Evolutionary conservation across 169 alveolate species (phyloP), one percentile per base, ranked within the genome.

Genomic region (Neospora caninum): DNA sequence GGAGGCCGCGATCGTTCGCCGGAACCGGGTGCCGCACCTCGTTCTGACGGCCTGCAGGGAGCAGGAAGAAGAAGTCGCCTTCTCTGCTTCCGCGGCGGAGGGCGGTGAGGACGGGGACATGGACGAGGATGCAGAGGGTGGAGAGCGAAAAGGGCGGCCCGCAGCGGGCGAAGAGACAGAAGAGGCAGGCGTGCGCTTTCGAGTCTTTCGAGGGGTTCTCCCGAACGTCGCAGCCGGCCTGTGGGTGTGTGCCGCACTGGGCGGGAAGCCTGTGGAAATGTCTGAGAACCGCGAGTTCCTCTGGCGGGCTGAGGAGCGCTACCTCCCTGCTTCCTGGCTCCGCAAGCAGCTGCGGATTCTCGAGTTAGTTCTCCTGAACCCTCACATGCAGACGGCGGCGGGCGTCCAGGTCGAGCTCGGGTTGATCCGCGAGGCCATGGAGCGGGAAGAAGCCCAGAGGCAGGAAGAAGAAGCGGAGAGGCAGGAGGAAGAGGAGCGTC

Each of bases 241-340:
- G 34, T 91, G 94, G 94, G 84, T 91, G 27, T 91, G 94, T 41
- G 94, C 94, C 38, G 94, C 94, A 6, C 69, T 91, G 70, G 94
- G 94, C 25, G 94, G 94, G 36, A 86, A 80, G 91, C 94, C 94
- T 9, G 69, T 87, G 4, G 86, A 34, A 34, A 70, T 41, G 6
- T 69, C 91, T 41, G 86, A 54, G 89, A 91, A 91, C 73, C 54
- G 70, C 39, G 69, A 27, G 45, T 91, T 88, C 80, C n/a, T 91
- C 25, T 91, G 94, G 94, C 69, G 42, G 34, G 91, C 82, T 4
- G 91, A 49, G 22, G 83, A 58, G 9, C 6, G 18, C 34, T 29
- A 36, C 38, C 86, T 91, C 13, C 94, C 94, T 41, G 58, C 82
- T 41, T 54, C 87, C 42, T 91, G 94, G 94, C 83, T 91, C 42